These are phyloP conservation scores for Nidularia pulvinata DNA, from an alignment of 768 basidiomycete species.

Conservation along the genomic window DNA sequence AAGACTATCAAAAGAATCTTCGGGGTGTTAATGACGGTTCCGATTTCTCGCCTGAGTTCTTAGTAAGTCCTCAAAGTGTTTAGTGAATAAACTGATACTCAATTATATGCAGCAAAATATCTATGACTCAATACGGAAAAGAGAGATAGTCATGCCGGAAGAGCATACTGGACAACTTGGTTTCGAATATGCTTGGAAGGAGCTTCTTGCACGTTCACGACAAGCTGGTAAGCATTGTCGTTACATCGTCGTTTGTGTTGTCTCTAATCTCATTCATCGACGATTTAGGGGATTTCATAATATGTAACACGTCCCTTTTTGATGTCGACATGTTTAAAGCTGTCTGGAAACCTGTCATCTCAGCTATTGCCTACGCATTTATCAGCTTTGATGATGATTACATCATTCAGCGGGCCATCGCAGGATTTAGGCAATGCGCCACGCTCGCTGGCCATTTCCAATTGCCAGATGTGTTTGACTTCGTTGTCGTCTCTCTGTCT, in stretches of 20 bases:
- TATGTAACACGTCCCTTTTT: slow-evolving; percentile 78
- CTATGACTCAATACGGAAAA: slow-evolving; percentile 92
- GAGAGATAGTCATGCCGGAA: slow-evolving; percentile 97
- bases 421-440: slow-evolving; percentile 97
- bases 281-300: slow-evolving; percentile 61
- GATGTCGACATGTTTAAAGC: slow-evolving; percentile 93
- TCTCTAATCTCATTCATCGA: neutral
- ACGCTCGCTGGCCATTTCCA: slow-evolving; percentile 88
- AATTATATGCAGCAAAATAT: slow-evolving; percentile 64
- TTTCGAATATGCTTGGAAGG: slow-evolving; percentile 99
- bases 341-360: slow-evolving; percentile 92
- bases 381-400: slow-evolving; percentile 97
- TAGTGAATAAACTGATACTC: neutral
- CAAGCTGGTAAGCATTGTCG: slow-evolving; percentile 61
- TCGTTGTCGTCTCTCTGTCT: slow-evolving; percentile 90
- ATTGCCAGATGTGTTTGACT: slow-evolving; percentile 96
- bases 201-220: slow-evolving; percentile 79
- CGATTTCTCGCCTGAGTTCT: slow-evolving; percentile 84
- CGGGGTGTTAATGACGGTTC: slow-evolving; percentile 87
- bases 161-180: slow-evolving; percentile 96
- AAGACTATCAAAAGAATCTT: slow-evolving; percentile 91
- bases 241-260: neutral
- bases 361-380: slow-evolving; percentile 95
- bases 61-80: slow-evolving; percentile 45
- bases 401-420: slow-evolving; percentile 91